Evolutionary conservation across 257 asterid species (phyloP).

Genomic region (Petunia axillaris): DNA sequence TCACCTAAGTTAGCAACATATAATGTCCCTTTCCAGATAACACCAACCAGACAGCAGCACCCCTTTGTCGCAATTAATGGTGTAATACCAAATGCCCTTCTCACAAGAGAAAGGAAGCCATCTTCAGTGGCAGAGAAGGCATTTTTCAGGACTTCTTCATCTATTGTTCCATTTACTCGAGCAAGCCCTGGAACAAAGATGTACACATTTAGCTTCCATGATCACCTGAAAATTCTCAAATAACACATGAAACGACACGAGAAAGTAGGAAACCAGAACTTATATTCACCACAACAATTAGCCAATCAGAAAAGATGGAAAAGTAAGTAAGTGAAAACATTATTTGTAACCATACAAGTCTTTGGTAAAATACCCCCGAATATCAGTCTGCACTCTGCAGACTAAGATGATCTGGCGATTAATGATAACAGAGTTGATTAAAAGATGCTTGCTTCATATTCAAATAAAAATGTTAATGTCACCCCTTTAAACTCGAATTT

Average conservation of each 20-base stretch:
- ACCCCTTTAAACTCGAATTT: neutral
- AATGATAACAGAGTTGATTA: neutral
- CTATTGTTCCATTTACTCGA: slow-evolving; percentile 55
- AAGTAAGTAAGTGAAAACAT: neutral
- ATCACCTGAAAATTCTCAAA: neutral
- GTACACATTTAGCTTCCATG: neutral
- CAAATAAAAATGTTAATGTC: neutral
- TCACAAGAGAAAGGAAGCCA: slow-evolving; percentile 56
- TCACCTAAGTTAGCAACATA: slow-evolving; percentile 80
- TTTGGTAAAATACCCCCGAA: neutral
- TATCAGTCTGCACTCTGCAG: slow-evolving; percentile 15
- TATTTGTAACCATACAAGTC: neutral
- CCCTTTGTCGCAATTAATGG: slow-evolving; percentile 64
- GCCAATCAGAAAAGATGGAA: slow-evolving; percentile 6
- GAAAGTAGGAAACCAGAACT: neutral
- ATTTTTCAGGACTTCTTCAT: slow-evolving; percentile 52
- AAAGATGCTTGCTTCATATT: slow-evolving; percentile 7
- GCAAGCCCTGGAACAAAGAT: slow-evolving; percentile 55
- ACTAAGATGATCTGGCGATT: neutral
- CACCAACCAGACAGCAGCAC: slow-evolving; percentile 84
- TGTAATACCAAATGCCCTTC: slow-evolving; percentile 45
- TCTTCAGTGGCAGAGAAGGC: slow-evolving; percentile 72
- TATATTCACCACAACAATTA: neutral
- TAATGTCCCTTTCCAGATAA: slow-evolving; percentile 64
- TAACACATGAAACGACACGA: neutral